Percentiles rank a stretch among this genome's conserved stretches.
phyloP scores from a whole-genome alignment of 2,329 filamentous ascomycete genomes.

The Pseudocercospora fijiensis region DNA sequence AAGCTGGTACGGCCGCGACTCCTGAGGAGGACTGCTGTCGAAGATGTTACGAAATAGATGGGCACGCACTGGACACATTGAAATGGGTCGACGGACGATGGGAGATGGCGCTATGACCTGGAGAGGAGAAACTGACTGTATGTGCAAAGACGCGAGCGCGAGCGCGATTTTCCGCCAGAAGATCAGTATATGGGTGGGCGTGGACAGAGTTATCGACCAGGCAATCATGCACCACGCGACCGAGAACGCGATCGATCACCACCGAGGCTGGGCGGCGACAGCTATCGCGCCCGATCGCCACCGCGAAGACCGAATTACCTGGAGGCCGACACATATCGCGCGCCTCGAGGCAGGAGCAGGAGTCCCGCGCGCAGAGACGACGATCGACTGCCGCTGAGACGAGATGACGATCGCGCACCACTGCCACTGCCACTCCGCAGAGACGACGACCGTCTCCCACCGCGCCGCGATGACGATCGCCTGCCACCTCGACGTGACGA shows the following conservation, averaged over 20 bases:
- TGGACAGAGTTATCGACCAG: slow-evolving; percentile 43
- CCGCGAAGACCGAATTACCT: slow-evolving; percentile 39
- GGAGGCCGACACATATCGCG: slow-evolving; percentile 36
- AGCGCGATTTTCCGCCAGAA: slow-evolving; percentile 34
- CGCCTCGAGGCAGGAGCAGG: slow-evolving; percentile 24
- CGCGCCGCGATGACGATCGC: slow-evolving; percentile 25
- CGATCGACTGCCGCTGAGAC: slow-evolving; percentile 5
- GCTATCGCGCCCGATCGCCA: slow-evolving; percentile 52
- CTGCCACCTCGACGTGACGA: slow-evolving; percentile 26
- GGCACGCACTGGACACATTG: neutral
- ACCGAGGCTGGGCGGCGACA: slow-evolving; percentile 30
- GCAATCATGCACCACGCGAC: slow-evolving; percentile 18
- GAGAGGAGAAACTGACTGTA: slow-evolving; percentile 11
- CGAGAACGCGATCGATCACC: slow-evolving; percentile 35
- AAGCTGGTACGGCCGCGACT: neutral
- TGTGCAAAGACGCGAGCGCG: slow-evolving; percentile 22
- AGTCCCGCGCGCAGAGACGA: slow-evolving; percentile 10
- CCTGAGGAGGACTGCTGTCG: neutral
- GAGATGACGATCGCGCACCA: neutral
- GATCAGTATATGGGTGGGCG: slow-evolving; percentile 39
- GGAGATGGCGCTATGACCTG: neutral
- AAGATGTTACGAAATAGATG: neutral
- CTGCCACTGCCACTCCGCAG: slow-evolving; percentile 18
- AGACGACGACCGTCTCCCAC: slow-evolving; percentile 22
- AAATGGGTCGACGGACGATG: neutral